phyloP scores from a whole-genome alignment of 768 basidiomycete species.

The Termitomyces sp. region DNA sequence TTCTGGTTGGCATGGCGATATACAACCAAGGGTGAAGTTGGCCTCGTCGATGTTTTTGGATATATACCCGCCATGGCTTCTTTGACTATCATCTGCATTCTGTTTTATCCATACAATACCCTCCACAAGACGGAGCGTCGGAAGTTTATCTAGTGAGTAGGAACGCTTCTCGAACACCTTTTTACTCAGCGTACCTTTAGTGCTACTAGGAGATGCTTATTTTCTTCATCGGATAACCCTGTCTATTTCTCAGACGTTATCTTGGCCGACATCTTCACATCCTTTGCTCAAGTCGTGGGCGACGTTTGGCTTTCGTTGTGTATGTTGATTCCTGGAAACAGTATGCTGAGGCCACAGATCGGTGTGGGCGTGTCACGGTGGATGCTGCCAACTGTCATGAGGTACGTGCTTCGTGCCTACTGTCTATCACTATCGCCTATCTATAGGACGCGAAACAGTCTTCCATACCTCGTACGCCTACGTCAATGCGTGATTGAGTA shows the following conservation, averaged over 20 bases:
- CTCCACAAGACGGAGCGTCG: slow-evolving; percentile 70
- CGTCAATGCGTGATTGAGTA: slow-evolving; percentile 94
- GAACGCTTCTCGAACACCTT: slow-evolving; percentile 3
- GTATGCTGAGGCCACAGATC: slow-evolving; percentile 59
- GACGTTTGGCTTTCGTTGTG: slow-evolving; percentile 87
- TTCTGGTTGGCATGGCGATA: slow-evolving; percentile 71
- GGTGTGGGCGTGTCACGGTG: slow-evolving; percentile 65
- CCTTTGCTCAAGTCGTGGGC: slow-evolving; percentile 94
- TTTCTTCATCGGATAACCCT: slow-evolving; percentile 54
- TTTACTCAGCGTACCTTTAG: slow-evolving; percentile 34
- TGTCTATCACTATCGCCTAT: background rate
- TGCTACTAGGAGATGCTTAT: slow-evolving; percentile 69
- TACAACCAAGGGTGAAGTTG: slow-evolving; percentile 52
- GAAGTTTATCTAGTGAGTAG: slow-evolving; percentile 72
- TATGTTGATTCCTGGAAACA: slow-evolving; percentile 86
- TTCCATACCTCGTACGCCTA: slow-evolving; percentile 89
- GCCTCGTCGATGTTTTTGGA: slow-evolving; percentile 70
- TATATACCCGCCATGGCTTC: slow-evolving; percentile 71
- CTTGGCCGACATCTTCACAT: slow-evolving; percentile 93
- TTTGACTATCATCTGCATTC: slow-evolving; percentile 49
- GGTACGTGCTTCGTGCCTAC: slow-evolving; percentile 42
- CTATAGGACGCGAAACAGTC: slow-evolving; percentile 29
- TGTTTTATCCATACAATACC: slow-evolving; percentile 68
- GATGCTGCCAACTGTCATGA: slow-evolving; percentile 83
- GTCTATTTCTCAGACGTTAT: slow-evolving; percentile 90